Percentiles rank a stretch among this genome's conserved stretches.
phyloP scores from a whole-genome alignment of 2,329 filamentous ascomycete genomes.

The Aureobasidium zeae region DNA sequence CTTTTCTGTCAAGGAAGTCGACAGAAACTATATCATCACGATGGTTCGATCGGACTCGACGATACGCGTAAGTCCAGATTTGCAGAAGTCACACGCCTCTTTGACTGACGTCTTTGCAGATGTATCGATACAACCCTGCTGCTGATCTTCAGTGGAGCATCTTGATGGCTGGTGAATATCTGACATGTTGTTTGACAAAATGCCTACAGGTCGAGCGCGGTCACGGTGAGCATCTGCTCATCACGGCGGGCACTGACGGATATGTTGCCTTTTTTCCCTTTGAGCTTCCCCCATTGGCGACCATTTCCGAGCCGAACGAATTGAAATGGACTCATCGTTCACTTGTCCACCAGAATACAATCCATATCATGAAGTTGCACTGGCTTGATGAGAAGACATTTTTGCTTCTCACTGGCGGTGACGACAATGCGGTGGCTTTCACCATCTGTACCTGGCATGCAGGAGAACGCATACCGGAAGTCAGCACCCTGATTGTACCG shows the following conservation, averaged over 20 bases:
- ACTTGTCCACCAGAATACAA: slow-evolving; percentile 67
- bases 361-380: slow-evolving; percentile 49
- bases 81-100: not conserved
- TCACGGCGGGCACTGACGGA: slow-evolving; percentile 77
- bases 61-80: slow-evolving; percentile 43
- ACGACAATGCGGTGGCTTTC: slow-evolving; percentile 72
- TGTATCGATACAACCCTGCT: slow-evolving; percentile 34
- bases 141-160: slow-evolving; percentile 5
- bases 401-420: slow-evolving; percentile 67
- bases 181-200: slow-evolving; percentile 61
- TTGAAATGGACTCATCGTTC: slow-evolving; percentile 31
- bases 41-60: slow-evolving; percentile 79
- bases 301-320: not conserved
- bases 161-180: slow-evolving; percentile 34
- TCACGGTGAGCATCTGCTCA: slow-evolving; percentile 27
- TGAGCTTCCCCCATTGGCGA: not conserved
- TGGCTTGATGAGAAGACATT: slow-evolving; percentile 28
- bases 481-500: slow-evolving; percentile 36
- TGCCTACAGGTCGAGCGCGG: slow-evolving; percentile 25
- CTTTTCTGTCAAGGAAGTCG: slow-evolving; percentile 51
- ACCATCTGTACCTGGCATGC: slow-evolving; percentile 25
- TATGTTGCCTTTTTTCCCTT: slow-evolving; percentile 53
- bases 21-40: slow-evolving; percentile 47
- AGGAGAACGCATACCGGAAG: not conserved
- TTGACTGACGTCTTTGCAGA: slow-evolving; percentile 26